A percentile compares a stretch with the other conserved stretches of the same genome.
Conservation (phyloP, 768 basidiomycete genomes). For the Lepiota venenata region DNA sequence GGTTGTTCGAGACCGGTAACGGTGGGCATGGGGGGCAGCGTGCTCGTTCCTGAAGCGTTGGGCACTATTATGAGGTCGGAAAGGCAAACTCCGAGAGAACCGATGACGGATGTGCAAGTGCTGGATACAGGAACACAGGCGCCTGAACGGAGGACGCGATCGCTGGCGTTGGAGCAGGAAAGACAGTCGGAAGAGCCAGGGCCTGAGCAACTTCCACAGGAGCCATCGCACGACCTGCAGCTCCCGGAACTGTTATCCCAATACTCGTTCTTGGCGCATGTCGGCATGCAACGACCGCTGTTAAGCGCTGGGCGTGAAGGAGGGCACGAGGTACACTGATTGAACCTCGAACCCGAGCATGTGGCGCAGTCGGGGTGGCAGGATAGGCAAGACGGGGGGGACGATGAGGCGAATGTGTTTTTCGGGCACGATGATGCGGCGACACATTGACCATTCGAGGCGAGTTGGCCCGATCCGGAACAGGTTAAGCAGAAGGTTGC, state of each 20-base stretch:
- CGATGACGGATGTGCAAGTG: conserved; percentile 58
- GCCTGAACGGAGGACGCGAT: conserved; percentile 59
- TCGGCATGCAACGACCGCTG: conserved; percentile 73
- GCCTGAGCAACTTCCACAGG: conserved; percentile 76
- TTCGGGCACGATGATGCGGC: conserved; percentile 57
- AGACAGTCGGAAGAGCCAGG: conserved; percentile 68
- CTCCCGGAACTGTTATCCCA: conserved; percentile 60
- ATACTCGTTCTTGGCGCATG: conserved; percentile 66
- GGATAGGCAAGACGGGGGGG: conserved; percentile 59
- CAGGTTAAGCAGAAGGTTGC: conserved; percentile 75
- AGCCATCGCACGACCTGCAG: conserved; percentile 67
- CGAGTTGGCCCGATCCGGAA: conserved; percentile 52
- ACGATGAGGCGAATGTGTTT: conserved; percentile 61
- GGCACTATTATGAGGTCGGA: conserved; percentile 61
- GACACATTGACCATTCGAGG: conserved; percentile 70
- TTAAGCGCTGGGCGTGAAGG: conserved; percentile 65
- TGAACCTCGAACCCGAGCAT: conserved; percentile 70
- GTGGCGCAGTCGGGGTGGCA: conserved; percentile 84
- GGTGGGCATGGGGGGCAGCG: conserved; percentile 47
- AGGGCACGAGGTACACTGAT: conserved; percentile 73
- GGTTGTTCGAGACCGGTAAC: conserved; percentile 56
- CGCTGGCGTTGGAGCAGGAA: conserved; percentile 61
- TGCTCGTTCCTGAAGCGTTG: conserved; percentile 42
- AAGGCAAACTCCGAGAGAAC: conserved; percentile 78
- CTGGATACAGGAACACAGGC: conserved; percentile 43